A percentile compares a stretch with the other conserved stretches of the same genome.
Conservation (phyloP, 2,329 filamentous ascomycete genomes). For the Xylaria hypoxylon region DNA sequence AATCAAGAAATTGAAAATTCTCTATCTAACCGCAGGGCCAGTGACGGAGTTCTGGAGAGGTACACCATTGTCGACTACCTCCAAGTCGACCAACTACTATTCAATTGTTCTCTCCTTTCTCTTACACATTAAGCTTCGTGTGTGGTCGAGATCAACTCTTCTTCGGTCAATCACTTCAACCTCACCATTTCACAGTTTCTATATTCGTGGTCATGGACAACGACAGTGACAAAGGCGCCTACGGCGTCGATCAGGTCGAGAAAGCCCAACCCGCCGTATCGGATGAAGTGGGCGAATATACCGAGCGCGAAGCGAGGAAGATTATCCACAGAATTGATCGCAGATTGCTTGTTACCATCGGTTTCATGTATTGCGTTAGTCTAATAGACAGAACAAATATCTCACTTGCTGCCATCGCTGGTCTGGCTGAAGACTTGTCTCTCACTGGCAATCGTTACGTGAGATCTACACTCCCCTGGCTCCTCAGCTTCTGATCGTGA, state of each 20-base stretch:
- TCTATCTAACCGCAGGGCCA: background rate
- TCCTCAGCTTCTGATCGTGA: background rate
- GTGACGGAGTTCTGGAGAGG: background rate
- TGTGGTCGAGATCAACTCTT: background rate
- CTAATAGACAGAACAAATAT: conserved; percentile 85
- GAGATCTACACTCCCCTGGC: conserved; percentile 12
- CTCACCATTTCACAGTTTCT: background rate
- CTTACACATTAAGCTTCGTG: background rate
- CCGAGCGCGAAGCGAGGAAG: conserved; percentile 70
- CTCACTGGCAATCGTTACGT: conserved; percentile 58
- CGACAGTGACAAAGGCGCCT: conserved; percentile 46
- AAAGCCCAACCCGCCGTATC: conserved; percentile 33
- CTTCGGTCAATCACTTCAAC: background rate
- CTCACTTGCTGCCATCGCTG: conserved; percentile 78
- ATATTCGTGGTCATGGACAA: conserved; percentile 42
- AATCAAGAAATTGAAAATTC: background rate
- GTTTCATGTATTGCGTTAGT: conserved; percentile 77
- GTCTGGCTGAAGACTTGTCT: conserved; percentile 62
- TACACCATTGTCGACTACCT: background rate
- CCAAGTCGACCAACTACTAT: background rate
- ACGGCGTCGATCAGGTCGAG: conserved; percentile 43
- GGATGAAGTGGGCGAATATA: conserved; percentile 60
- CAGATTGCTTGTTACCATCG: conserved; percentile 71
- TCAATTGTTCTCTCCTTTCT: background rate
- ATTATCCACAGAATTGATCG: conserved; percentile 78